Conservation (phyloP, 2,329 filamentous ascomycete genomes). For the Cylindrodendrum hubeiense region DNA sequence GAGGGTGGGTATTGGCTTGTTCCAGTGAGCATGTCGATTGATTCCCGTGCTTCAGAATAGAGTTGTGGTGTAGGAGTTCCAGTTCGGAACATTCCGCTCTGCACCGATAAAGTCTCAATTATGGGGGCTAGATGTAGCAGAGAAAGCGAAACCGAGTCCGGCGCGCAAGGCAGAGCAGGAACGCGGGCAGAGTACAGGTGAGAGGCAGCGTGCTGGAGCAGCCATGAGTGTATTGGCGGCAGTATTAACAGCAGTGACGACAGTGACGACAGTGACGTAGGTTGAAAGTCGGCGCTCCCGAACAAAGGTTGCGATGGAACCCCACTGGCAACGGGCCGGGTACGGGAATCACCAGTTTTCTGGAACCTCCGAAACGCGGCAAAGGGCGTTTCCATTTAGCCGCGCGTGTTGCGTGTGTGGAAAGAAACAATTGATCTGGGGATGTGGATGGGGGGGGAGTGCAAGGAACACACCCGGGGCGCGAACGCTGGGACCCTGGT, state of each 20-base stretch:
- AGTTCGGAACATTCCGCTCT: background rate
- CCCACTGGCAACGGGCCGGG: background rate
- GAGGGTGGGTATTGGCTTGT: constrained; percentile 16
- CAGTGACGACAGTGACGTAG: constrained; percentile 38
- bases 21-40: background rate
- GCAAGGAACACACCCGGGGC: constrained; percentile 12
- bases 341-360: constrained; percentile 4
- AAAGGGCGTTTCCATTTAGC: constrained; percentile 6
- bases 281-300: background rate
- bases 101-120: background rate
- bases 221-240: background rate
- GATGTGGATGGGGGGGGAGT: constrained; percentile 22
- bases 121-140: background rate
- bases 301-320: no score
- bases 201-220: no score
- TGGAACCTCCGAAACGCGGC: constrained; percentile 10
- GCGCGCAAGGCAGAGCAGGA: background rate
- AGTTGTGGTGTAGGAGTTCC: background rate
- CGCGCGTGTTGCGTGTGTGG: constrained; percentile 9
- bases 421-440: background rate
- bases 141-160: background rate
- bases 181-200: no score
- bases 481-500: background rate
- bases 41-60: background rate
- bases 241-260: no score